These are phyloP conservation scores for Dianthus caryophyllus DNA, from an alignment of 148 eudicot genomes.

Conservation along the genomic window DNA sequence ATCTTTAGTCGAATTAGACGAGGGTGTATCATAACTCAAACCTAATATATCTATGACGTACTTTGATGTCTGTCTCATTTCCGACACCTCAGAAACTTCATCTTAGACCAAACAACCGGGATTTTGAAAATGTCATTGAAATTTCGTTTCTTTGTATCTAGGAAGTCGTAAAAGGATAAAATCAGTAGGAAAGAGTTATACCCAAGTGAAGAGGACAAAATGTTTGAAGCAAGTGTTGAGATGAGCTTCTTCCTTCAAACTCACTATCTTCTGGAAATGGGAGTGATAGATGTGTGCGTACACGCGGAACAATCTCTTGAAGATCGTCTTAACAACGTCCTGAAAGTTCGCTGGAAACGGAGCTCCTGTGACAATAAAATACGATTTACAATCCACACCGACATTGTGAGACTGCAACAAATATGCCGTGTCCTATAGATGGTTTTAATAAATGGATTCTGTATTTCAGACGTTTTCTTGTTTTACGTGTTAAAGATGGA, in stretches of 20 bases:
- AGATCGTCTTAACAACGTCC: conserved; percentile 94
- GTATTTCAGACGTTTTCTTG: no score
- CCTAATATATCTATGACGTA: background rate
- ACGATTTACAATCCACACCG: conserved; percentile 41
- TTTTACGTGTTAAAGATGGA: background rate
- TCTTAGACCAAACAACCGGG: background rate
- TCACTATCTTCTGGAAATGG: conserved; percentile 96
- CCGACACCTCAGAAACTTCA: no score
- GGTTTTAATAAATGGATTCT: no score
- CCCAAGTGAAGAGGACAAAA: conserved; percentile 88
- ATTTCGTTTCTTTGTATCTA: background rate
- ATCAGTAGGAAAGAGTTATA: conserved; percentile 36
- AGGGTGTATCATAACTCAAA: background rate
- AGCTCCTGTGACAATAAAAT: conserved; percentile 50
- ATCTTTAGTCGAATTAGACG: background rate
- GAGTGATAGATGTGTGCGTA: conserved; percentile 98
- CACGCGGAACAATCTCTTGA: conserved; percentile 90
- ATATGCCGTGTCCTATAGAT: conserved; percentile 91
- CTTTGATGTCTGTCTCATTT: no score
- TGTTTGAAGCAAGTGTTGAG: conserved; percentile 98
- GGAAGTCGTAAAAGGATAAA: background rate
- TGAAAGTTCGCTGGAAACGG: conserved; percentile 92
- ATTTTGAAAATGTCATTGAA: background rate
- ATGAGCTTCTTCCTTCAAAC: conserved; percentile 97
- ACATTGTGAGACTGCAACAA: conserved; percentile 53